Evolutionary conservation across 768 basidiomycete species (phyloP), one percentile per base, ranked within the genome.

Genomic region (Podaxis sp.): DNA sequence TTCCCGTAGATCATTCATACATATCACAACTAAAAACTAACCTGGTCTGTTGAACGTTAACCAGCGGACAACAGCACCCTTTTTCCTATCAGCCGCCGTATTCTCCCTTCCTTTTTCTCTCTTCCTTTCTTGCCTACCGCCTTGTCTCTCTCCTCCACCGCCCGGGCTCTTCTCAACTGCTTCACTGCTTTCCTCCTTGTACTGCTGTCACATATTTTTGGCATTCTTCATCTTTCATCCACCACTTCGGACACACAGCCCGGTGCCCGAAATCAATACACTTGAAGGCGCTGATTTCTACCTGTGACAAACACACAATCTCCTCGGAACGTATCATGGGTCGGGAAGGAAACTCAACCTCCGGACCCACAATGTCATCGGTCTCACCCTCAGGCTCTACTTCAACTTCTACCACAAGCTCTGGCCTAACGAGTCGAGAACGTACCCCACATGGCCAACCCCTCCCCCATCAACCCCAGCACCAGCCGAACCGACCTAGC

Each of bases 41-140:
- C 48, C 58, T 46, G 49, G 37, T 46, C 41, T 59, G 58, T 48
- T 30, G 41, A 49, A 58, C 46, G 57, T 48, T 58, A 24, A 58
- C 56, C 20, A 30, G 22, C 46, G 38, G 33, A 44, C 44, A 48
- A 37, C 44, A 22, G 17, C 56, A 44, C 53, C 53, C 53, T 55
- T 55, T 54, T 56, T 28, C 56, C n/a, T 22, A 36, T 20, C n/a
- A 37, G 24, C 38, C 26, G 38, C 28, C 22, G 38, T 56, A 40
- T 40, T 28, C 8, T 41, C 24, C 41, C 56, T 40, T 56, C 36
- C 24, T 28, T 44, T 24, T 15, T 41, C 4, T 26, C 41, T 15
- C 49, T 28, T 50, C 49, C 49, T 15, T 26, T 50, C 49, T 50
- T 12, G 24, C 24, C 13, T n/a, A 28, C 6, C 24, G 26, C 11